Percentiles rank a stretch among this genome's conserved stretches.
Evolutionary conservation across 75 land plant genomes (phyloP).

Genomic region (Isoetes taiwanensis): DNA sequence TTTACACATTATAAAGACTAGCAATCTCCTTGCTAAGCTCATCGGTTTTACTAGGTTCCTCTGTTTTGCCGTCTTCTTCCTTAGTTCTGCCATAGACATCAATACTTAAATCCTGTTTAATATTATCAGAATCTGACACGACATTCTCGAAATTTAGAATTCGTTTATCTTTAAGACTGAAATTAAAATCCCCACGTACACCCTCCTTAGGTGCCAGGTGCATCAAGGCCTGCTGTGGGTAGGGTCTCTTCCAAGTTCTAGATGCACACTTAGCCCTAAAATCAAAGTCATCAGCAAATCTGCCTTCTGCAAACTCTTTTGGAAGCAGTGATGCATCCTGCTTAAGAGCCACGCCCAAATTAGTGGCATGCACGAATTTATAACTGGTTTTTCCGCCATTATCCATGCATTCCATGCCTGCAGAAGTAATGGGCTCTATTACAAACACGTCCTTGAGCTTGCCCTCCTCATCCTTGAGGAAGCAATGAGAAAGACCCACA

Average conservation of each 20-base stretch:
- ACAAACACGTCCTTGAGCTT: conserved; percentile 26
- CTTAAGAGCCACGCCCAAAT: conserved; percentile 27
- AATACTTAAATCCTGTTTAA: conserved; percentile 45
- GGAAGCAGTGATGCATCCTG: conserved; percentile 19
- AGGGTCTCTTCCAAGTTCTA: conserved; percentile 32
- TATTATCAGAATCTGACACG: conserved; percentile 37
- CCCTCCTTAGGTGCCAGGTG: conserved; percentile 17
- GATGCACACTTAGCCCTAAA: conserved; percentile 28
- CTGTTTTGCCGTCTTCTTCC: conserved; percentile 13
- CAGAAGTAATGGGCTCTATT: conserved; percentile 31
- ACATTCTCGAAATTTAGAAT: conserved; percentile 14
- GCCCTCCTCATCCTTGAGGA: conserved; percentile 14
- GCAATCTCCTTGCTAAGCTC: too few relatives aligned
- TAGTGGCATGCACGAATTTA: conserved; percentile 17
- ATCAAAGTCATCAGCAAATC: conserved; percentile 24
- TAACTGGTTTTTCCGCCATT: conserved; percentile 35
- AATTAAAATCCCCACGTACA: conserved; percentile 30
- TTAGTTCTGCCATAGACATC: conserved; percentile 36
- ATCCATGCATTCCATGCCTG: conserved; percentile 35
- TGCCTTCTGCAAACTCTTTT: conserved; percentile 12
- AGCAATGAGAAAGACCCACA: conserved; percentile 33
- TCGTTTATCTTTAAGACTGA: conserved; percentile 29
- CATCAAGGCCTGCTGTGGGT: conserved; percentile 23
- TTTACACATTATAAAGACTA: too few relatives aligned
- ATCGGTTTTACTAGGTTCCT: conserved; percentile 2